phyloP scores from a whole-genome alignment of 1,139 yeast species.

The Taphrina flavorubra region DNA sequence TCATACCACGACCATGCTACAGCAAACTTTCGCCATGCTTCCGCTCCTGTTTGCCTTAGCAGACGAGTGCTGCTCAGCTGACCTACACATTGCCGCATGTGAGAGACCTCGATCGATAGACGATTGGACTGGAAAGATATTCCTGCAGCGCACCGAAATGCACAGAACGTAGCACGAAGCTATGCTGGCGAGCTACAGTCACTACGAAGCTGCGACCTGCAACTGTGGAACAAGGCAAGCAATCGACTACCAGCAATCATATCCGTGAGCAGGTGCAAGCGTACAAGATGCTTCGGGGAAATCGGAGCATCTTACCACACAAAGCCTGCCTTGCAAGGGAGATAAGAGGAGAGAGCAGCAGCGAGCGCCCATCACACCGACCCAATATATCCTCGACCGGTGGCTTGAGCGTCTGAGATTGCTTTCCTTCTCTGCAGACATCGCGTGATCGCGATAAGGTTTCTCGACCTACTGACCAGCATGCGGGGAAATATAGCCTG shows the following conservation, averaged over 20 bases:
- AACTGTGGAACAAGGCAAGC: no score
- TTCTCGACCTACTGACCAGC: not conserved
- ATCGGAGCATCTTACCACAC: not conserved
- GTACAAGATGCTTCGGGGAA: not conserved
- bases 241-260: no score
- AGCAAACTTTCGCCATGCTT: not conserved
- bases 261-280: no score
- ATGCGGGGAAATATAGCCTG: constrained; percentile 16
- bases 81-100: not conserved
- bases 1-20: not conserved
- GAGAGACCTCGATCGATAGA: no score
- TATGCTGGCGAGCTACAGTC: no score
- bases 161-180: no score
- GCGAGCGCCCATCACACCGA: constrained; percentile 7
- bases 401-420: constrained; percentile 5
- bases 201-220: no score
- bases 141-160: no score
- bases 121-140: no score
- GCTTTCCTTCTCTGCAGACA: not conserved
- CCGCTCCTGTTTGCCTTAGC: not conserved
- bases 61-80: not conserved
- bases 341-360: not conserved
- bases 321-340: no score
- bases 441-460: constrained; percentile 20
- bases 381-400: constrained; percentile 7